Conservation (phyloP, 495 filamentous ascomycete genomes). For the Polyplosphaeria fusca region DNA sequence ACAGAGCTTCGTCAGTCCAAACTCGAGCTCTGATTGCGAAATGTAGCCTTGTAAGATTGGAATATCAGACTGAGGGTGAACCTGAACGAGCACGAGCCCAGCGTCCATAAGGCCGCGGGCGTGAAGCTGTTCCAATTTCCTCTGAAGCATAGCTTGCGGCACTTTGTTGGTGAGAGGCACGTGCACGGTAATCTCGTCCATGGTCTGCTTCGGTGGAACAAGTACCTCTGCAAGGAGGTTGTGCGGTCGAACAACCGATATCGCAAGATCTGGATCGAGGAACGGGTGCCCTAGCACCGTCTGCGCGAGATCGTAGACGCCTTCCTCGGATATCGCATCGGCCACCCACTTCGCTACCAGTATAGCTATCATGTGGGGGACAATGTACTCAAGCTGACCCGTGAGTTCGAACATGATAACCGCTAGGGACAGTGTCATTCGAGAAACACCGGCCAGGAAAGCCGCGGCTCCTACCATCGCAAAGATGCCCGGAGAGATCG, state of each 20-base stretch:
- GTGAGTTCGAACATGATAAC: conserved; percentile 59
- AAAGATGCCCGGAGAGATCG: conserved; percentile 56
- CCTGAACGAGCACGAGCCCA: conserved; percentile 54
- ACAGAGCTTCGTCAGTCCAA: conserved; percentile 45
- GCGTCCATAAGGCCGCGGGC: conserved; percentile 54
- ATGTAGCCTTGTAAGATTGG: conserved; percentile 50
- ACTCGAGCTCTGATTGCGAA: conserved; percentile 54
- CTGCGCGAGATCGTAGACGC: conserved; percentile 57
- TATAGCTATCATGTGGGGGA: conserved; percentile 59
- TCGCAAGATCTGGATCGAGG: conserved; percentile 51
- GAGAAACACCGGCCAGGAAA: conserved; percentile 56
- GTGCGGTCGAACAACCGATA: conserved; percentile 42
- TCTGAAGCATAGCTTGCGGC: conserved; percentile 41
- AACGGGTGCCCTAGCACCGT: conserved; percentile 57
- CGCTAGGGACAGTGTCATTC: conserved; percentile 57
- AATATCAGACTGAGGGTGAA: conserved; percentile 1
- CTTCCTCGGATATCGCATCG: conserved; percentile 50
- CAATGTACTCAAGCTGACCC: conserved; percentile 47
- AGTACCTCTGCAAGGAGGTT: conserved; percentile 46
- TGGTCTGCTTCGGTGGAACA: conserved; percentile 52
- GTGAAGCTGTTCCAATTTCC: conserved; percentile 49
- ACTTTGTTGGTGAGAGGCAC: conserved; percentile 48
- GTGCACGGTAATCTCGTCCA: conserved; percentile 54
- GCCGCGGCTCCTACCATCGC: conserved; percentile 60
- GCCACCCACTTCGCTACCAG: conserved; percentile 58